phyloP scores from a whole-genome alignment of 2,329 filamentous ascomycete genomes.

The Penicillium sp. region DNA sequence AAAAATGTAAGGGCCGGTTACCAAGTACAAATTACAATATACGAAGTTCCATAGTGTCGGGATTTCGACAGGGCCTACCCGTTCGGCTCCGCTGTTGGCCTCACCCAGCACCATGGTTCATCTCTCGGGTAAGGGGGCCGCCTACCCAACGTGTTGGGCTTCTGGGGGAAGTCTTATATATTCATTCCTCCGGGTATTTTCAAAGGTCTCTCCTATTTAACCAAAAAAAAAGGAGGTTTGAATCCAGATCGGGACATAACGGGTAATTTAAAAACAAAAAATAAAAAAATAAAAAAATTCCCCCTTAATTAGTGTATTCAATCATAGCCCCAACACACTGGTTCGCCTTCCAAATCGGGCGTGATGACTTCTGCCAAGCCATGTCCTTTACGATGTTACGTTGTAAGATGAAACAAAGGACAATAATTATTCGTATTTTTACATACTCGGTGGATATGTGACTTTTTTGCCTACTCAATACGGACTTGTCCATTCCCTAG shows the following conservation, averaged over 20 bases:
- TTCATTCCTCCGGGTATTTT: not conserved
- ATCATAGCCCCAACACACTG: not conserved
- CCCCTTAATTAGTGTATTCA: not conserved
- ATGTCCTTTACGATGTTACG: not conserved
- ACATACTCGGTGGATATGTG: not conserved
- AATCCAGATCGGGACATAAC: not conserved
- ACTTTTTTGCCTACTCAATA: not conserved
- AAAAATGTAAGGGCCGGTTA: too few species aligned
- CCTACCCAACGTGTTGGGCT: not conserved
- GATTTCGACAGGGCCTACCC: constrained; percentile 20
- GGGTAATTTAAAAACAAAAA: not conserved
- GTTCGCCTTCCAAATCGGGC: not conserved
- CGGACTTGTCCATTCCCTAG: not conserved
- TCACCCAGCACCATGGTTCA: constrained; percentile 40
- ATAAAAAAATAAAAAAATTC: too few species aligned
- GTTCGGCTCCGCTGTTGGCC: constrained; percentile 19
- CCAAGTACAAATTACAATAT: not conserved
- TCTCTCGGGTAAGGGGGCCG: constrained; percentile 24
- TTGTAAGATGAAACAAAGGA: not conserved
- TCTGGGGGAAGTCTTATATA: not conserved
- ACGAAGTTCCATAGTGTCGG: constrained; percentile 28
- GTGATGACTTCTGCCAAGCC: not conserved
- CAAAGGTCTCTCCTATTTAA: not conserved
- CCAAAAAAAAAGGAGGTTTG: not conserved
- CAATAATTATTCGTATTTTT: not conserved